These are phyloP conservation scores for Irpex lacteus DNA, from an alignment of 1,284 basidiomycete species.

Conservation along the genomic window DNA sequence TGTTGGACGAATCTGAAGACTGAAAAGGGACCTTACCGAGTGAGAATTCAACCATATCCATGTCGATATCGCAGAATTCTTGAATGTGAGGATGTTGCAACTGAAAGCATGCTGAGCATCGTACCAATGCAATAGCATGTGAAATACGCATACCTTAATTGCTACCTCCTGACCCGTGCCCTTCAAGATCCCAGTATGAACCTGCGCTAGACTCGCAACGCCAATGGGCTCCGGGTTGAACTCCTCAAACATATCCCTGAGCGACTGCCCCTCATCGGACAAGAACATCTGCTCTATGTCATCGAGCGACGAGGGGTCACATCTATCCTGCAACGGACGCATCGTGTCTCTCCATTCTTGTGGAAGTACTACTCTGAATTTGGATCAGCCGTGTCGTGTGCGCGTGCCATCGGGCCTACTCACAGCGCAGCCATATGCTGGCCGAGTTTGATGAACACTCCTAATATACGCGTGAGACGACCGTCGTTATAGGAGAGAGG, in stretches of 20 bases:
- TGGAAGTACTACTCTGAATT: conserved; percentile 63
- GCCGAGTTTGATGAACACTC: conserved; percentile 91
- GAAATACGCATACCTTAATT: conserved; percentile 63
- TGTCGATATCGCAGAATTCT: conserved; percentile 87
- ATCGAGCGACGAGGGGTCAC: conserved; percentile 74
- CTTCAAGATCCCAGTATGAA: conserved; percentile 82
- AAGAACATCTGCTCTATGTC: conserved; percentile 70
- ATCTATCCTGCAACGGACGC: conserved; percentile 82
- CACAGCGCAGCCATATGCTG: conserved; percentile 82
- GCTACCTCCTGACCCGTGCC: conserved; percentile 79
- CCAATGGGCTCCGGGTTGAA: conserved; percentile 93
- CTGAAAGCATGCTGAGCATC: conserved; percentile 29
- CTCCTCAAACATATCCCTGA: conserved; percentile 71
- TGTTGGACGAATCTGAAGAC: no score
- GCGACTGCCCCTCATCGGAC: conserved; percentile 65
- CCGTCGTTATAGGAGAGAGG: neutral
- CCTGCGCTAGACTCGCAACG: conserved; percentile 93
- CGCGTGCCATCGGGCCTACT: conserved; percentile 21
- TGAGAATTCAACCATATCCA: conserved; percentile 86
- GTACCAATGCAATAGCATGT: neutral
- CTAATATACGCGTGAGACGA: conserved; percentile 29
- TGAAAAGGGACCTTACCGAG: conserved; percentile 53
- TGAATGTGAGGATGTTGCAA: conserved; percentile 94
- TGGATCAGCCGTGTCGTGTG: conserved; percentile 13
- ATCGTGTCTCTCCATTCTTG: conserved; percentile 73